Percentiles rank a stretch among this genome's conserved stretches.
Conservation (phyloP, 2,329 filamentous ascomycete species). For the Calonectria pteridis region DNA sequence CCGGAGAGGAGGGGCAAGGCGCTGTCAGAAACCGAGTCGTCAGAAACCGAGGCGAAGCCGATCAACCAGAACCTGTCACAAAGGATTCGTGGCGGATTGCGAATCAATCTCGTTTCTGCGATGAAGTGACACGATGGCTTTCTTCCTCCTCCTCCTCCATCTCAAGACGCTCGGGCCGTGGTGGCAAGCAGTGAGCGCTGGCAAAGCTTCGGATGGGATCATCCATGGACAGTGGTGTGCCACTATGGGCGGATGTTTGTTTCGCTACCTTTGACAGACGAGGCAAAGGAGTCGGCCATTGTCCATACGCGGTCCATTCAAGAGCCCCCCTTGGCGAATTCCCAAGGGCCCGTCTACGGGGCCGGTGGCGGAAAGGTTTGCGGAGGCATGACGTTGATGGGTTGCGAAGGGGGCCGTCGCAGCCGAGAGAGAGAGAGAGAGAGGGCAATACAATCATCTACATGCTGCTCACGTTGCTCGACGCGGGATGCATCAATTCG, state of each 20-base stretch:
- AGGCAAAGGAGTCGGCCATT: neutral
- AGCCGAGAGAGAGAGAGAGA: neutral
- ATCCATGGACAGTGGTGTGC: constrained; percentile 2
- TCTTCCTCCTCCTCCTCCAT: neutral
- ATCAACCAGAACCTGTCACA: neutral
- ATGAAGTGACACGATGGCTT: neutral
- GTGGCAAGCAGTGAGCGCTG: neutral
- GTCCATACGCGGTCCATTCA: neutral
- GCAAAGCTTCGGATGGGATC: neutral
- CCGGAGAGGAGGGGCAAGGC: neutral
- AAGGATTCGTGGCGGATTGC: neutral
- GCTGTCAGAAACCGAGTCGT: too few relatives aligned
- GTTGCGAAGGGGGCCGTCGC: constrained; percentile 12
- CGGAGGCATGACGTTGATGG: constrained; percentile 8
- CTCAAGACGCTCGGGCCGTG: neutral
- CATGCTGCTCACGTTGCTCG: neutral
- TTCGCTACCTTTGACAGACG: constrained; percentile 8
- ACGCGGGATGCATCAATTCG: constrained; percentile 3
- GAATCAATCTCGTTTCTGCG: neutral
- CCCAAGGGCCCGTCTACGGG: neutral
- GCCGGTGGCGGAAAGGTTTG: neutral
- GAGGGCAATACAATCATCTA: neutral
- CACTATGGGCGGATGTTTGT: constrained; percentile 2
- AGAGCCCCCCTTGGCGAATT: neutral
- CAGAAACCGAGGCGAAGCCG: neutral